Conservation (phyloP, 371 early-diverging fungal genomes). For the Mucor ambiguus region DNA sequence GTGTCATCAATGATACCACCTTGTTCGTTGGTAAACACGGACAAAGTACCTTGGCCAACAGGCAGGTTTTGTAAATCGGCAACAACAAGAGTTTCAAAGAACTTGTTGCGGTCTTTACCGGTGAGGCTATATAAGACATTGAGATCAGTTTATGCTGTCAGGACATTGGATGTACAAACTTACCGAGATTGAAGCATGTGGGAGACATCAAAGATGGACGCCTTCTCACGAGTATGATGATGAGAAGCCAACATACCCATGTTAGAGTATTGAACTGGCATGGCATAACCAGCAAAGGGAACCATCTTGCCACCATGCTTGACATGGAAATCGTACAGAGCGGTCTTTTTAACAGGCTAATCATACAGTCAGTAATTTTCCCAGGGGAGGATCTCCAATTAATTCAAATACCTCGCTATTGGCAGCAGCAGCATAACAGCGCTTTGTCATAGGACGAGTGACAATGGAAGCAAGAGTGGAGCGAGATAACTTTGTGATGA, state of each 20-base stretch:
- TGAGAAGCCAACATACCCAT: slow-evolving; percentile 89
- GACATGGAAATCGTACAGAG: slow-evolving; percentile 92
- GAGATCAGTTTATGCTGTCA: neutral
- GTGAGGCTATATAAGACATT: slow-evolving; percentile 64
- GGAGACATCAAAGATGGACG: slow-evolving; percentile 96
- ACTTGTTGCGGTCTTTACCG: slow-evolving; percentile 87
- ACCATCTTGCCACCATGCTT: slow-evolving; percentile 95
- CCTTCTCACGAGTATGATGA: slow-evolving; percentile 87
- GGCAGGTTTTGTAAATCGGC: slow-evolving; percentile 85
- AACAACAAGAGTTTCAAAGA: slow-evolving; percentile 88
- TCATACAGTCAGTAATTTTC: neutral
- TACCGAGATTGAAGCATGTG: slow-evolving; percentile 98
- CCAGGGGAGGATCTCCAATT: neutral
- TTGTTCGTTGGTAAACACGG: slow-evolving; percentile 92
- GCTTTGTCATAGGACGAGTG: slow-evolving; percentile 24
- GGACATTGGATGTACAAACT: neutral
- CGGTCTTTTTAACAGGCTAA: slow-evolving; percentile 71
- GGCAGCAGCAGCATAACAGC: slow-evolving; percentile 38
- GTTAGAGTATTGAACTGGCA: slow-evolving; percentile 91
- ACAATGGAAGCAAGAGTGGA: slow-evolving; percentile 21
- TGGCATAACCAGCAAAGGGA: slow-evolving; percentile 95
- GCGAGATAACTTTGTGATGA: slow-evolving; percentile 22
- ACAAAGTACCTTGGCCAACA: slow-evolving; percentile 81
- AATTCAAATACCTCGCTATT: slow-evolving; percentile 26
- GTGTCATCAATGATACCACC: slow-evolving; percentile 99